These are phyloP conservation scores for Panaeolus papilionaceus DNA, from an alignment of 768 basidiomycete genomes.

Conservation along the genomic window DNA sequence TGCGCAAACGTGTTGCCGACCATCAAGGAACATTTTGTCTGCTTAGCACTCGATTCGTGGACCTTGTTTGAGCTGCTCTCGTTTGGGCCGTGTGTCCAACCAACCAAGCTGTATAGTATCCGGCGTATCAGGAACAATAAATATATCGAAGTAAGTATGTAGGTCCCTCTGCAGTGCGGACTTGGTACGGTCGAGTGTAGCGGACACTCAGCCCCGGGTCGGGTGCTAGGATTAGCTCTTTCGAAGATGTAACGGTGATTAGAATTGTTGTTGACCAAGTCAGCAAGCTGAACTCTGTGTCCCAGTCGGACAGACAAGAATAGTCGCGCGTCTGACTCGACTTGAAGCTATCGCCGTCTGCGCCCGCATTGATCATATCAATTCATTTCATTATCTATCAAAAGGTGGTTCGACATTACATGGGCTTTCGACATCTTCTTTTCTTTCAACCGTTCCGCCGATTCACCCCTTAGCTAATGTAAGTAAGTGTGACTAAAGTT, in stretches of 20 bases:
- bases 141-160: background rate
- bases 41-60: background rate
- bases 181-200: background rate
- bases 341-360: conserved; percentile 8
- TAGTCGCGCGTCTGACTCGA: background rate
- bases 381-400: no score
- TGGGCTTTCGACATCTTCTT: background rate
- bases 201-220: background rate
- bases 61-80: background rate
- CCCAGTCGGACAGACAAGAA: background rate
- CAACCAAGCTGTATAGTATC: background rate
- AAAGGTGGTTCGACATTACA: no score
- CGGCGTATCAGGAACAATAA: background rate
- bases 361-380: background rate
- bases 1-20: conserved; percentile 5
- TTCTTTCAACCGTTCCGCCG: background rate
- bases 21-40: background rate
- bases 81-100: background rate
- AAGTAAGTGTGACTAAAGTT: background rate
- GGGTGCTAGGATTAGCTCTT: background rate
- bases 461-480: background rate
- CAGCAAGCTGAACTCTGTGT: background rate
- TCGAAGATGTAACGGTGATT: no score
- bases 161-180: background rate
- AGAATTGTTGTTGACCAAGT: background rate